phyloP scores from a whole-genome alignment of 73 alveolate species.

The Tetrahymena elliotti region DNA sequence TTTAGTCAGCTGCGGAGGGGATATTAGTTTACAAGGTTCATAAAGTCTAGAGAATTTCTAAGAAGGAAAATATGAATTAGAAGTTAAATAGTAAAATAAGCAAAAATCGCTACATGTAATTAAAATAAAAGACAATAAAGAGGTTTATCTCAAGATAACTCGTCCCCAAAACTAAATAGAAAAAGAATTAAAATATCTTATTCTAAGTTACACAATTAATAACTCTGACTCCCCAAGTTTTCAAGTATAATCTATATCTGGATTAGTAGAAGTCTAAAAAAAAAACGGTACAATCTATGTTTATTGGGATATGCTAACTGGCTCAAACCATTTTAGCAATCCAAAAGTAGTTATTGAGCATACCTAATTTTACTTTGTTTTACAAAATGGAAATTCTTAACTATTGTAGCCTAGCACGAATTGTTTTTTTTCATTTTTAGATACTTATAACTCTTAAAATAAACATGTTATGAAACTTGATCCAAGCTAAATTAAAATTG shows the following conservation, averaged over 20 bases:
- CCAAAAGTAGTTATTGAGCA: background rate
- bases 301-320: background rate
- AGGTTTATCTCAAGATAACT: too few species aligned
- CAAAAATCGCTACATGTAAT: background rate
- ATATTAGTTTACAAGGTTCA: background rate
- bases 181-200: background rate
- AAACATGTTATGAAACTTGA: background rate
- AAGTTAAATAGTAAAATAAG: background rate
- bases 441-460: too few species aligned
- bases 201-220: background rate
- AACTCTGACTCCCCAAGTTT: background rate
- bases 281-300: background rate
- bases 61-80: background rate
- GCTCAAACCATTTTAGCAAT: background rate
- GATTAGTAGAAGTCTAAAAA: background rate
- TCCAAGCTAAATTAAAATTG: background rate
- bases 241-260: background rate
- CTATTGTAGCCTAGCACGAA: background rate
- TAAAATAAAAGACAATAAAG: background rate
- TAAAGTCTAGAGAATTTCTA: background rate
- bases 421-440: background rate
- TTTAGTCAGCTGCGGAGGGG: background rate
- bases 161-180: background rate
- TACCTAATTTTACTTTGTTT: background rate
- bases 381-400: background rate